Evolutionary conservation across 148 eudicot genomes (phyloP).

Genomic region (Persicaria maculosa): DNA sequence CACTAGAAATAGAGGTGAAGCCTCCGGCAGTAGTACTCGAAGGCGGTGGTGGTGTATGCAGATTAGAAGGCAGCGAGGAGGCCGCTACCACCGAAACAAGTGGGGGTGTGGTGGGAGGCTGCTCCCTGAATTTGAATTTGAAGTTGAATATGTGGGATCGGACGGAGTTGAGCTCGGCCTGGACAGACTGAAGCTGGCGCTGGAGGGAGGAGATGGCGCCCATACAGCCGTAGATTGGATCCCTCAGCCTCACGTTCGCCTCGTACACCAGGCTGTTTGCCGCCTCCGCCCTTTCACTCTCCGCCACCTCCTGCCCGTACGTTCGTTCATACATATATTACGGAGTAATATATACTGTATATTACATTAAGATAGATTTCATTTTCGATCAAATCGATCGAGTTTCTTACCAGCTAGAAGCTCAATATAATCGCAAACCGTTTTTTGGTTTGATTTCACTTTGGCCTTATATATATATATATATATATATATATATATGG

Average conservation of each 20-base stretch:
- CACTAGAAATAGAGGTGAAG: too few relatives aligned
- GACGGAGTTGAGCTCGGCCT: constrained; percentile 47
- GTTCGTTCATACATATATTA: too few relatives aligned
- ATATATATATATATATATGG: too few relatives aligned
- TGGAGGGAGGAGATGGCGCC: constrained; percentile 81
- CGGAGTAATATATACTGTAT: too few relatives aligned
- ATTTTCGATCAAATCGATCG: too few relatives aligned
- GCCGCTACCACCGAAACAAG: not conserved
- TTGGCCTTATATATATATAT: too few relatives aligned
- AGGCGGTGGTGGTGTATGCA: constrained; percentile 4
- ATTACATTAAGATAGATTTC: too few relatives aligned
- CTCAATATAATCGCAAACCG: too few relatives aligned
- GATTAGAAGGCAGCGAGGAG: not conserved
- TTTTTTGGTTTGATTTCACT: too few relatives aligned
- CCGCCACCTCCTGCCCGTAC: constrained; percentile 52
- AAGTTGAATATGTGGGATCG: constrained; percentile 63
- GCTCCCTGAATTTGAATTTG: constrained; percentile 55
- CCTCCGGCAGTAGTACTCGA: too few relatives aligned
- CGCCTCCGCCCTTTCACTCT: constrained; percentile 65
- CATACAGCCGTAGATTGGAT: constrained; percentile 88
- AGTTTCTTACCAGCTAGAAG: too few relatives aligned
- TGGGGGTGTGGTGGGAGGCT: not conserved
- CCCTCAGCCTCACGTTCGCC: constrained; percentile 74
- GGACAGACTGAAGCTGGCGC: constrained; percentile 52
- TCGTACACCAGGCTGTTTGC: constrained; percentile 89